Conservation (phyloP, 1,284 basidiomycete species). For the Puccinia triticina region DNA sequence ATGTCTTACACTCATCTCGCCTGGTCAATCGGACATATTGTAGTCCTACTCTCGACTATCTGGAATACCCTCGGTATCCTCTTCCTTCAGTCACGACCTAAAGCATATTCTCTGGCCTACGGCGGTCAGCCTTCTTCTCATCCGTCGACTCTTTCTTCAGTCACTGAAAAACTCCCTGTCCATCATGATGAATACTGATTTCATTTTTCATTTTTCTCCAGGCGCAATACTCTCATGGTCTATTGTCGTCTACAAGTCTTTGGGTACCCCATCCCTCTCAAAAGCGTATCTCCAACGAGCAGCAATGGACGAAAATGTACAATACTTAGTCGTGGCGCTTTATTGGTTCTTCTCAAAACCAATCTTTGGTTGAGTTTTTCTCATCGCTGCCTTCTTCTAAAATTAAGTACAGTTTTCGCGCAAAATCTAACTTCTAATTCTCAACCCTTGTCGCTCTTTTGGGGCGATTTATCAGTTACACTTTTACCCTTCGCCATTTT, state of each 20-base stretch:
- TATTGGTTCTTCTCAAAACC: slow-evolving; percentile 61
- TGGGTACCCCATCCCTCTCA: slow-evolving; percentile 57
- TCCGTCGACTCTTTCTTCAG: not conserved
- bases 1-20: slow-evolving; percentile 59
- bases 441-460: slow-evolving; percentile 7
- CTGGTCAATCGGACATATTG: slow-evolving; percentile 60
- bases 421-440: not conserved
- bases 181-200: not conserved
- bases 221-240: slow-evolving; percentile 60
- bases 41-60: slow-evolving; percentile 59
- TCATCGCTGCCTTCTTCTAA: slow-evolving; percentile 3
- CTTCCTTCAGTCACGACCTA: slow-evolving; percentile 54
- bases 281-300: slow-evolving; percentile 60
- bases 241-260: slow-evolving; percentile 60
- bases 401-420: not conserved
- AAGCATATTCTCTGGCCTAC: slow-evolving; percentile 41
- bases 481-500: slow-evolving; percentile 60
- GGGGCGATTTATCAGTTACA: slow-evolving; percentile 54
- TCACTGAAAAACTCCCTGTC: not conserved
- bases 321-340: slow-evolving; percentile 59
- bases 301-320: slow-evolving; percentile 60
- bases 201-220: slow-evolving; percentile 32
- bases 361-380: slow-evolving; percentile 56
- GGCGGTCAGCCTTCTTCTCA: slow-evolving; percentile 14
- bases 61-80: slow-evolving; percentile 57